These are phyloP conservation scores for Ramaria rubella DNA, from an alignment of 768 basidiomycete species.

Conservation along the genomic window DNA sequence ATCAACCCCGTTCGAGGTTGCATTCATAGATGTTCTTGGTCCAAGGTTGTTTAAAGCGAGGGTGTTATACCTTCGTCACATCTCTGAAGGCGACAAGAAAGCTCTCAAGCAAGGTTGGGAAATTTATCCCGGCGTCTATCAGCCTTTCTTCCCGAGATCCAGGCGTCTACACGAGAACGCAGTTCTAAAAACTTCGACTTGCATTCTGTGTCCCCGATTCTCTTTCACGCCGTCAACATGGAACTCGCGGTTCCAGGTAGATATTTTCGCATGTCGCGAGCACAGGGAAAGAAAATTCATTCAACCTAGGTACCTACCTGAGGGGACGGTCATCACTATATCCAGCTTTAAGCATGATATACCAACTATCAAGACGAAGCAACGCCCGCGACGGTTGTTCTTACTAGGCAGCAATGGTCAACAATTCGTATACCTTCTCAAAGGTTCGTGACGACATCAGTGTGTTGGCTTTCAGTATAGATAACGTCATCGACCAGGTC, in stretches of 20 bases:
- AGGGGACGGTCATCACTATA: conserved; percentile 32
- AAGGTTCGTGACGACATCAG: conserved; percentile 35
- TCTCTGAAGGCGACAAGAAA: conserved; percentile 73
- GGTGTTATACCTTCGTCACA: conserved; percentile 82
- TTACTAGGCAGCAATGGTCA: conserved; percentile 39
- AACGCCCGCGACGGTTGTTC: conserved; percentile 37
- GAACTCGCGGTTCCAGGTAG: conserved; percentile 91
- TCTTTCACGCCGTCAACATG: conserved; percentile 81
- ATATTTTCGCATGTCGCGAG: conserved; percentile 10
- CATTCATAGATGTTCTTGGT: conserved; percentile 89
- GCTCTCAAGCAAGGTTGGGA: conserved; percentile 98
- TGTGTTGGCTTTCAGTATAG: no score
- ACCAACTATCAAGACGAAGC: conserved; percentile 39
- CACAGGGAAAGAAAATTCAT: background rate
- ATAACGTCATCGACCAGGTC: conserved; percentile 22
- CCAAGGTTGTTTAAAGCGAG: conserved; percentile 87
- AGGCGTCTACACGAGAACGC: background rate
- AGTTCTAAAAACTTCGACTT: conserved; percentile 70
- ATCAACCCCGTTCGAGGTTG: conserved; percentile 87
- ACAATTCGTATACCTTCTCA: conserved; percentile 39
- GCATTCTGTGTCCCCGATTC: conserved; percentile 92
- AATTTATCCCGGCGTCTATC: conserved; percentile 94
- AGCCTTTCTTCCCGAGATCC: conserved; percentile 83
- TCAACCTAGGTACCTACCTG: conserved; percentile 14
- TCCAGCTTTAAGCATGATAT: conserved; percentile 36